Evolutionary conservation across 2,329 filamentous ascomycete species (phyloP).

Genomic region (Penicillium carneum): DNA sequence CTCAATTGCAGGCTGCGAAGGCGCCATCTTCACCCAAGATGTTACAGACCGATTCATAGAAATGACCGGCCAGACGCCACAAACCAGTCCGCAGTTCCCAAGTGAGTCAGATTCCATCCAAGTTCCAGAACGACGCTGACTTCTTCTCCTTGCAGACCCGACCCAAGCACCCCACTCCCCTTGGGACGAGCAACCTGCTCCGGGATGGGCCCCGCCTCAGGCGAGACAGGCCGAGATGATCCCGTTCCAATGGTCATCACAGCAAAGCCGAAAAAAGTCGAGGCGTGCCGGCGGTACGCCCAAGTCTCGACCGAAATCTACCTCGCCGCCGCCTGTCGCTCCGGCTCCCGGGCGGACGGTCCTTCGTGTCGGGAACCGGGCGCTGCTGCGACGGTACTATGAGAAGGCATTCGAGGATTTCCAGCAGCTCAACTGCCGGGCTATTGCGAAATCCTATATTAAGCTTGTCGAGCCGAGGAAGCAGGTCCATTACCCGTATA

Average conservation of each 20-base stretch:
- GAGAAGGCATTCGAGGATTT: slow-evolving; percentile 52
- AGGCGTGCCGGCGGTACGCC: slow-evolving; percentile 33
- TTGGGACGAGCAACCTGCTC: slow-evolving; percentile 26
- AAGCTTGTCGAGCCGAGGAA: slow-evolving; percentile 58
- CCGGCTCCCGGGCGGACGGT: slow-evolving; percentile 35
- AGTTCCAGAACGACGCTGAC: background rate
- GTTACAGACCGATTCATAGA: slow-evolving; percentile 46
- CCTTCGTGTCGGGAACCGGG: slow-evolving; percentile 40
- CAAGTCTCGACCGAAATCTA: slow-evolving; percentile 29
- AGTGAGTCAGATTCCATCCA: slow-evolving; percentile 31
- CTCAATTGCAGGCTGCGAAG: slow-evolving; percentile 44
- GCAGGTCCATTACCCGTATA: slow-evolving; percentile 58
- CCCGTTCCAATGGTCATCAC: slow-evolving; percentile 43
- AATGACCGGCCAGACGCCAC: slow-evolving; percentile 33
- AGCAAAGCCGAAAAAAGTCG: slow-evolving; percentile 37
- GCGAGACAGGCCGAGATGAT: slow-evolving; percentile 37
- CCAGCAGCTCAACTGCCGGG: slow-evolving; percentile 56
- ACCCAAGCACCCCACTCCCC: slow-evolving; percentile 16
- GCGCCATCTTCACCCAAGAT: slow-evolving; percentile 47
- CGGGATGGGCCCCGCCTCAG: slow-evolving; percentile 37
- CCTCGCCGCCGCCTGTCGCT: slow-evolving; percentile 27
- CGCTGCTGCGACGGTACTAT: slow-evolving; percentile 48
- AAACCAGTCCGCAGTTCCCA: slow-evolving; percentile 33
- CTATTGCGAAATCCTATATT: slow-evolving; percentile 56
- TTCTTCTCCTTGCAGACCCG: slow-evolving; percentile 14